Evolutionary conservation across 257 asterid species (phyloP).

Genomic region (Penstemon barbatus): DNA sequence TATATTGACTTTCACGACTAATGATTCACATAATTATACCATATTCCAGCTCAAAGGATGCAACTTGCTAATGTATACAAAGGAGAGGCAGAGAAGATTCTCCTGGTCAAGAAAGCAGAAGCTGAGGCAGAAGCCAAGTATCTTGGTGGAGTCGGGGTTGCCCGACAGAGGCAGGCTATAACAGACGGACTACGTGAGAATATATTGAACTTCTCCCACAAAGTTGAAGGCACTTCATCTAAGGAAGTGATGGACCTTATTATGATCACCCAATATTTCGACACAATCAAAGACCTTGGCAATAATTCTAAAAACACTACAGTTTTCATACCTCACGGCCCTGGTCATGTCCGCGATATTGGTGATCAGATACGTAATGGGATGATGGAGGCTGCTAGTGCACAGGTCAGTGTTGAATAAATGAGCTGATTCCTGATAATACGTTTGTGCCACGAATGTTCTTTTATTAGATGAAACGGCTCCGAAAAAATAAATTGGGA

Average conservation of each 20-base stretch:
- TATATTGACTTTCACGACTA: background rate
- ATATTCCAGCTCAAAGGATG: slow-evolving; percentile 82
- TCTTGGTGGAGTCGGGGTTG: slow-evolving; percentile 98
- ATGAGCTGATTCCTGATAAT: slow-evolving; percentile 7
- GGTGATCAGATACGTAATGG: slow-evolving; percentile 92
- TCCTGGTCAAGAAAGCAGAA: slow-evolving; percentile 87
- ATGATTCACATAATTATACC: background rate
- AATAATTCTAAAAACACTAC: slow-evolving; percentile 86
- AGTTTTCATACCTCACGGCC: slow-evolving; percentile 91
- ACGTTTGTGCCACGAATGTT: background rate
- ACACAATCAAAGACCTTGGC: slow-evolving; percentile 95
- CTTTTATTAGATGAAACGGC: too few species aligned
- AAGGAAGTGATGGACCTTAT: slow-evolving; percentile 98
- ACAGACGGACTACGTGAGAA: slow-evolving; percentile 94
- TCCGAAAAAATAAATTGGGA: too few species aligned
- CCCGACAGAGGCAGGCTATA: slow-evolving; percentile 99
- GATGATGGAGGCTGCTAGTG: slow-evolving; percentile 77
- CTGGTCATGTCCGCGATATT: slow-evolving; percentile 94
- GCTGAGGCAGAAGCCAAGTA: slow-evolving; percentile 97
- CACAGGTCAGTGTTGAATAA: slow-evolving; percentile 39
- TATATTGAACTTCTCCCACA: slow-evolving; percentile 86
- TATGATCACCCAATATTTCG: slow-evolving; percentile 94
- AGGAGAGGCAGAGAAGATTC: slow-evolving; percentile 95
- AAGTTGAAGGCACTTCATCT: slow-evolving; percentile 79
- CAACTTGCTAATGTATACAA: slow-evolving; percentile 96